Base-by-base conservation (phyloP, 139 green algal species). In the Chlamydomonas sp. region DNA sequence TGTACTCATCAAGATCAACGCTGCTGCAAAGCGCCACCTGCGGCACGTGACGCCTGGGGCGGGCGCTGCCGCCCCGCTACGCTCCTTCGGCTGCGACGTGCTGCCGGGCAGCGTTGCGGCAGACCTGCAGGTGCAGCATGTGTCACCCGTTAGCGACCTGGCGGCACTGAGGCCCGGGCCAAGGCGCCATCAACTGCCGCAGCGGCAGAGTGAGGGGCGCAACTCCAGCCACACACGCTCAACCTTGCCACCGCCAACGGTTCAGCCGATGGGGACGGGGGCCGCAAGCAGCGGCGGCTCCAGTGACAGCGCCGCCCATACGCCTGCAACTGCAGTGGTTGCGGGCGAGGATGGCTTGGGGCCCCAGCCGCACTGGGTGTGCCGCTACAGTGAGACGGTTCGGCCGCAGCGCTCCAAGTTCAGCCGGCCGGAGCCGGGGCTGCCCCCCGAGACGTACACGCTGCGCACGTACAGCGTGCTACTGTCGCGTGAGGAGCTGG, bases 21-120 rank as follows among this genome's bases (percentile, higher is more conserved):
- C 93, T 0, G 57, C 67, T 16, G 91, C 94, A 10, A 93, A 94
- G 89, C 86, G 91, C n/a, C 94, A 98, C 91, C 93, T 98, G 81
- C 90, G 96, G 2, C 89, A 96, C 77, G 92, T 95, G 2, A 96
- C 95, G 4, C 90, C 89, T 0, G 90, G 93, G 15, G 84, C 80
- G 0, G 66, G 16, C 3, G 66, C 87, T 2, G 85, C 67, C 18
- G 58, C 59, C 0, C 64, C 60, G 3, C 77, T 77, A 66, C 76
- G 74, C 5, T 78, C 58, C n/a, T 90, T 89, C 18, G 85, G 85
- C 64, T 92, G 89, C 71, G 89, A 92, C 81, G 69, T 63, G 61
- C 85, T 92, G 80, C 89, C 89, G 4, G 20, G 4, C 31, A 2
- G 17, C 49, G 3, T 20, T 67, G 80, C 49, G 60, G 78, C 80